Evolutionary conservation across 2,329 filamentous ascomycete species (phyloP).

Genomic region (Alternaria viburni): DNA sequence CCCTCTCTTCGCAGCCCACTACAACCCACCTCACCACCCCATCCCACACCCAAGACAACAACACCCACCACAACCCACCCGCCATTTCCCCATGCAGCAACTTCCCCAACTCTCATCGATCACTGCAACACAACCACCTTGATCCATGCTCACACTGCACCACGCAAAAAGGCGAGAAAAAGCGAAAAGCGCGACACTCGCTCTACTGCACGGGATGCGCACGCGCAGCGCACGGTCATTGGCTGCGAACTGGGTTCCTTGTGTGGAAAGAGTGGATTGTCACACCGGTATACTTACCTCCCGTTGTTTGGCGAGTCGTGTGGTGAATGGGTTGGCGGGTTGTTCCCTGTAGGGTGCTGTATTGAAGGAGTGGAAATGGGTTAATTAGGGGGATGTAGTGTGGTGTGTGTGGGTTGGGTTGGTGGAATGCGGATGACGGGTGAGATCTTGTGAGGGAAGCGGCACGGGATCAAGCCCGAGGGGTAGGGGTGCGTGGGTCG

Average conservation of each 20-base stretch:
- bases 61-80: neutral
- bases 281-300: conserved; percentile 3
- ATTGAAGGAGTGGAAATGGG: conserved; percentile 2
- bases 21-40: neutral
- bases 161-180: neutral
- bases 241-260: neutral
- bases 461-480: neutral
- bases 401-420: neutral
- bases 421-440: neutral
- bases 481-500: neutral
- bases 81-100: neutral
- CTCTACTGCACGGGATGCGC: conserved; percentile 2
- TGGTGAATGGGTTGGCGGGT: neutral
- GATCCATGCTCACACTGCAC: neutral
- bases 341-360: conserved; percentile 5
- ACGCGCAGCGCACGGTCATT: conserved; percentile 12
- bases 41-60: neutral
- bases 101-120: neutral
- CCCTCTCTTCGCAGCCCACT: neutral
- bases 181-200: neutral
- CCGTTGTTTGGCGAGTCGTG: conserved; percentile 1
- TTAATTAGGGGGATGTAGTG: neutral
- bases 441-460: neutral
- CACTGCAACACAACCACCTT: neutral
- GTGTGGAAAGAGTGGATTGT: conserved; percentile 7